A percentile compares a stretch with the other conserved stretches of the same genome.
Conservation (phyloP, 306 rosid genomes). For the Prosopis cineraria region DNA sequence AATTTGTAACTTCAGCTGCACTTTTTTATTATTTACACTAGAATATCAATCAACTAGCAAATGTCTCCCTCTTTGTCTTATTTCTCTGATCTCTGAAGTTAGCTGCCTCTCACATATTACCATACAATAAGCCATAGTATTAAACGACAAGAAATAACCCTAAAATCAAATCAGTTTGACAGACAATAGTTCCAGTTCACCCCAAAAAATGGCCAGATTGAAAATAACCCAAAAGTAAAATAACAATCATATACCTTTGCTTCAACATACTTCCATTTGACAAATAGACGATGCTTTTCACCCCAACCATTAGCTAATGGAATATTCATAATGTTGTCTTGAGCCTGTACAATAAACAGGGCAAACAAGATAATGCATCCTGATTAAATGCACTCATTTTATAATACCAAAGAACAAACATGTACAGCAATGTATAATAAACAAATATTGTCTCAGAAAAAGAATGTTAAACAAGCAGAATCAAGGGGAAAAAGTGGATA, state of each 20-base stretch:
- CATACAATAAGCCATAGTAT: slow-evolving; percentile 1
- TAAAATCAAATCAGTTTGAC: neutral
- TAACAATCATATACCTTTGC: slow-evolving; percentile 65
- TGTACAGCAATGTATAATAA: slow-evolving; percentile 1
- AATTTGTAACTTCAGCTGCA: neutral
- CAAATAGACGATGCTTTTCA: slow-evolving; percentile 78
- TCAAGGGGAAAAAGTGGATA: neutral
- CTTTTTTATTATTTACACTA: neutral
- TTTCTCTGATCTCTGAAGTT: neutral
- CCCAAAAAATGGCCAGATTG: slow-evolving; percentile 40
- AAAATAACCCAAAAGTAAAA: neutral
- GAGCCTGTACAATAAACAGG: slow-evolving; percentile 66
- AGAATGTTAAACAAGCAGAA: neutral
- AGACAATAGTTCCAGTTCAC: slow-evolving; percentile 37
- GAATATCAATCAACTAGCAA: slow-evolving; percentile 13
- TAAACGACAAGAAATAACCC: slow-evolving; percentile 9
- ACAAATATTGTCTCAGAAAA: neutral
- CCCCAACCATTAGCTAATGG: slow-evolving; percentile 95
- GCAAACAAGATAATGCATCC: slow-evolving; percentile 24
- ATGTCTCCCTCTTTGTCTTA: neutral
- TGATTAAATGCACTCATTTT: slow-evolving; percentile 20
- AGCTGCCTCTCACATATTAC: neutral
- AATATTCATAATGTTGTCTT: slow-evolving; percentile 95
- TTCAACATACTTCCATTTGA: slow-evolving; percentile 91
- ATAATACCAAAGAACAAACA: neutral